These are phyloP conservation scores for Pestalotiopsis sp. DNA, from an alignment of 2,329 filamentous ascomycete genomes.

Conservation along the genomic window DNA sequence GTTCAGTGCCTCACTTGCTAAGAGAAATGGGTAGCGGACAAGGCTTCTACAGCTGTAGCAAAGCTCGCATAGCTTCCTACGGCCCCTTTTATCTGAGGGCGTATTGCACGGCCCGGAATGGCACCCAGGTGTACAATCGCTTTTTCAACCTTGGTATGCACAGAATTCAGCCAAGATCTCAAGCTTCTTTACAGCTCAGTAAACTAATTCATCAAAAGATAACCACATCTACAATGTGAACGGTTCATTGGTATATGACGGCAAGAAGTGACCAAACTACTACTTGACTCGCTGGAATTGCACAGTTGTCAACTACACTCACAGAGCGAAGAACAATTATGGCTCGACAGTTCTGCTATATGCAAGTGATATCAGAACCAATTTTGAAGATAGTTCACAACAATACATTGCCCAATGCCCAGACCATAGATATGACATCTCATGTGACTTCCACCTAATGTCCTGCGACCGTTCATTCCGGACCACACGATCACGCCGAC, in stretches of 20 bases:
- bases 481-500: neutral
- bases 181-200: neutral
- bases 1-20: neutral
- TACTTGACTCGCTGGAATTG: neutral
- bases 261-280: neutral
- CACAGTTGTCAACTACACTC: neutral
- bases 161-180: neutral
- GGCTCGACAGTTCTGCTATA: neutral
- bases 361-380: neutral
- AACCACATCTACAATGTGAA: neutral
- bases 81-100: neutral
- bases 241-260: neutral
- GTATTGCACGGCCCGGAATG: neutral
- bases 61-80: neutral
- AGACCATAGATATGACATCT: neutral
- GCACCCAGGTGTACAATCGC: neutral
- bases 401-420: neutral
- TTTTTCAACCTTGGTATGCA: neutral
- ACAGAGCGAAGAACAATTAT: neutral
- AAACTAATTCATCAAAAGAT: neutral
- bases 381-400: neutral
- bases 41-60: neutral
- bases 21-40: neutral
- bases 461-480: too few species aligned
- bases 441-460: neutral